These are phyloP conservation scores for Penicillium manginii DNA, from an alignment of 495 filamentous ascomycete genomes.

Conservation along the genomic window DNA sequence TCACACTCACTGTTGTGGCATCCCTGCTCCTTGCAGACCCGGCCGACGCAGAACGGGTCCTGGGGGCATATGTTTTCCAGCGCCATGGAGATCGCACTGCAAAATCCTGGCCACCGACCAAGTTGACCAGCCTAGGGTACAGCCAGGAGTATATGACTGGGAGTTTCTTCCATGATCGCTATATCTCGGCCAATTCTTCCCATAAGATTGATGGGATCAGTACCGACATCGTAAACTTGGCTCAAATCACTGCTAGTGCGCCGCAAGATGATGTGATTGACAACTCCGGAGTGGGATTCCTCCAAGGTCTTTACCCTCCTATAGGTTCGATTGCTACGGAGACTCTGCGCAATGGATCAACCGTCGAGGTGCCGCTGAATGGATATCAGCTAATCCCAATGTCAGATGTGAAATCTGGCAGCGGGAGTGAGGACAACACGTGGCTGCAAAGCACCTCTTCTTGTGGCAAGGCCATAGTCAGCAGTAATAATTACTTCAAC, in stretches of 20 bases:
- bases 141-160: constrained; percentile 59
- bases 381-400: constrained; percentile 52
- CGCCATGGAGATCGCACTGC: constrained; percentile 24
- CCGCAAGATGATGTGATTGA: constrained; percentile 61
- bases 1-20: neutral
- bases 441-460: constrained; percentile 57
- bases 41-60: constrained; percentile 13
- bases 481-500: constrained; percentile 19
- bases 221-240: constrained; percentile 53
- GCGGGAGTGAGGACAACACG: constrained; percentile 50
- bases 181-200: constrained; percentile 49
- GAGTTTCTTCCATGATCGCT: constrained; percentile 61
- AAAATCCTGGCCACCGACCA: constrained; percentile 17
- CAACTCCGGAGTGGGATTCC: constrained; percentile 51
- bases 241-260: constrained; percentile 55
- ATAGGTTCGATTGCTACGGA: constrained; percentile 38
- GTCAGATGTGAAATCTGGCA: constrained; percentile 39
- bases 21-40: constrained; percentile 10
- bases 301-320: constrained; percentile 61
- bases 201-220: constrained; percentile 56
- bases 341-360: constrained; percentile 54
- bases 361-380: constrained; percentile 48
- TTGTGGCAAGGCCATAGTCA: constrained; percentile 54
- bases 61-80: constrained; percentile 23
- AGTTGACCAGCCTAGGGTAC: constrained; percentile 59